Evolutionary conservation across 345 rosid species (phyloP), one percentile per base, ranked within the genome.

Genomic region (Populus simonii): DNA sequence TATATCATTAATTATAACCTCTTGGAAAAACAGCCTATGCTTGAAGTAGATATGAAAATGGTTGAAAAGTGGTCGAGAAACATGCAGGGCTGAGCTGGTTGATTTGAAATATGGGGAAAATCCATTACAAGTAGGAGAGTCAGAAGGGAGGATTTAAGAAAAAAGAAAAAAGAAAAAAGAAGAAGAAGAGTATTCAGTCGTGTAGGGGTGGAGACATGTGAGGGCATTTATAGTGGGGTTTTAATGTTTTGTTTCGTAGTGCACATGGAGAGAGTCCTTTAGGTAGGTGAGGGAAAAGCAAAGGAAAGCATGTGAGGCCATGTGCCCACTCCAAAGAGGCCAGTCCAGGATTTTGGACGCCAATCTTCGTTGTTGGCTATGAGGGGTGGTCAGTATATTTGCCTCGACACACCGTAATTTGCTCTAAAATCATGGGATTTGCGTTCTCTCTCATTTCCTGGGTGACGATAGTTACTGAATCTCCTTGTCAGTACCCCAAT

Each of bases 241-340:
- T 72, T 31, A 17, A 17, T 63, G 79, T 81, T 18, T 74, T 77
- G 84, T 70, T 29, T 71, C 17, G 15, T 66, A 71, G 77, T 53
- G 79, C 81, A 81, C 80, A 66, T 72, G 77, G 76, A 65, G 18
- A 16, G 18, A 16, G 18, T 3, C 18, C 18, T 16, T 39, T 47
- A 47, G 53, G 53, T 47, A 47, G 53, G 53, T 47, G 76, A 5
- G 76, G 71, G 76, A 57, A 76, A 71, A 55, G 41, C 73, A 68
- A 67, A 80, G 73, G 59, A 36, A 25, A 76, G 71, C 82, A 80
- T 80, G 80, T 73, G 80, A 73, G 35, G 70, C 72, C 80, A 68
- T 68, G 78, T 81, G 84, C 71, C 49, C 39, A n/a, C 47, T 66
- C 59, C 55, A 59, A 66, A 66, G 59, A 31, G 31, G 43, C 31